Conservation (phyloP, 2,329 filamentous ascomycete genomes). For the Rhynchosporium secalis region DNA sequence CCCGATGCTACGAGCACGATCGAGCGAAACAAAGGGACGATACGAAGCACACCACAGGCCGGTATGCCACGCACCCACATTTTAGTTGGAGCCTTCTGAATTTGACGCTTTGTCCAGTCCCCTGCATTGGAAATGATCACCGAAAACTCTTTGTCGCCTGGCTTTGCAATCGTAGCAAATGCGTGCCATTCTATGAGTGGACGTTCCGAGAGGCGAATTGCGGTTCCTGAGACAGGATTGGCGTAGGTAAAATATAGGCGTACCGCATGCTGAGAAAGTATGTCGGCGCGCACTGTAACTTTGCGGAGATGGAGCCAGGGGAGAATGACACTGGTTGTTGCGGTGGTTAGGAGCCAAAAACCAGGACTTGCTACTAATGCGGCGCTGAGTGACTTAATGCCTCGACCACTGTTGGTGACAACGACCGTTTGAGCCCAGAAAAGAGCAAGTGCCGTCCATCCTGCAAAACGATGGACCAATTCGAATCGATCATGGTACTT, state of each 20-base stretch:
- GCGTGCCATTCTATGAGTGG: constrained; percentile 73
- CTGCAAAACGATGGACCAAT: constrained; percentile 68
- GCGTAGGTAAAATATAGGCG: constrained; percentile 69
- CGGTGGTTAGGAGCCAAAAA: constrained; percentile 68
- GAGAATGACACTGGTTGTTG: constrained; percentile 65
- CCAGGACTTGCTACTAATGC: constrained; percentile 49
- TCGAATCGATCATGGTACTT: constrained; percentile 70
- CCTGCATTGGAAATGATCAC: constrained; percentile 71
- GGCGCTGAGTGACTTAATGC: constrained; percentile 34
- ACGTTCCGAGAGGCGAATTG: constrained; percentile 59
- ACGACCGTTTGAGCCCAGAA: constrained; percentile 66
- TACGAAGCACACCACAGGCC: constrained; percentile 65
- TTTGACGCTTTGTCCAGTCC: constrained; percentile 69
- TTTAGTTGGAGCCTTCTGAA: constrained; percentile 58
- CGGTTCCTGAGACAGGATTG: constrained; percentile 56
- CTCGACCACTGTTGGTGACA: constrained; percentile 47
- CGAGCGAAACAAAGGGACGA: constrained; percentile 64
- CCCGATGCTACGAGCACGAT: constrained; percentile 70
- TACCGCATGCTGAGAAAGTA: constrained; percentile 70
- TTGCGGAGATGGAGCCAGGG: constrained; percentile 74
- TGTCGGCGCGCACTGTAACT: constrained; percentile 63
- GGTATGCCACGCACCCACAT: constrained; percentile 71
- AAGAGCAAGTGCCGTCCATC: constrained; percentile 66
- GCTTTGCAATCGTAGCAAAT: constrained; percentile 71
- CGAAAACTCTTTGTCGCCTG: constrained; percentile 59